Evolutionary conservation across 192 early-diverging fungal species (phyloP).

Genomic region (Neocallimastix lanati): DNA sequence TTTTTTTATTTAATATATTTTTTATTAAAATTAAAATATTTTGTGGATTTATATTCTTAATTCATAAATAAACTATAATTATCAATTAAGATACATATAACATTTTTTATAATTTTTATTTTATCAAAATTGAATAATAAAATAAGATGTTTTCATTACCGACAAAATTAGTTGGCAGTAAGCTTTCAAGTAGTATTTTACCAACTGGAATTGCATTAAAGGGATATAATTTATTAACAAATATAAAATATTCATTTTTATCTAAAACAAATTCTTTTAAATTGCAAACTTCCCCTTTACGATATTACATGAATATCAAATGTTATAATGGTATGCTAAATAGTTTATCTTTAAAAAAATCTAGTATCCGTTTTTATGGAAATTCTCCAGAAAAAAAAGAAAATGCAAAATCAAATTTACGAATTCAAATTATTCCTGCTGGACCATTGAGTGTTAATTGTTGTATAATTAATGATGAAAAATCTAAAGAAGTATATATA

Average conservation of each 20-base stretch:
- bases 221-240: background rate
- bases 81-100: too few species aligned
- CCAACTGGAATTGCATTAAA: background rate
- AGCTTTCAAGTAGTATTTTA: background rate
- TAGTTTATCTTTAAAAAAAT: background rate
- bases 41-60: too few species aligned
- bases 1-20: too few species aligned
- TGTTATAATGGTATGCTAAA: background rate
- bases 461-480: background rate
- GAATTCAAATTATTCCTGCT: background rate
- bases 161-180: background rate
- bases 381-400: background rate
- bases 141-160: background rate
- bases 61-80: too few species aligned
- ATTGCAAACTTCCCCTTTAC: too few species aligned
- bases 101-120: too few species aligned
- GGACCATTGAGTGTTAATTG: background rate
- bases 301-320: background rate
- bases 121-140: too few species aligned
- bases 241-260: background rate
- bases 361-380: background rate
- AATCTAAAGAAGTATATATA: background rate
- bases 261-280: background rate
- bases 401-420: background rate
- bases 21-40: too few species aligned